Base-by-base conservation (phyloP, 2,329 filamentous ascomycete species). In the Aspergillus carbonarius region DNA sequence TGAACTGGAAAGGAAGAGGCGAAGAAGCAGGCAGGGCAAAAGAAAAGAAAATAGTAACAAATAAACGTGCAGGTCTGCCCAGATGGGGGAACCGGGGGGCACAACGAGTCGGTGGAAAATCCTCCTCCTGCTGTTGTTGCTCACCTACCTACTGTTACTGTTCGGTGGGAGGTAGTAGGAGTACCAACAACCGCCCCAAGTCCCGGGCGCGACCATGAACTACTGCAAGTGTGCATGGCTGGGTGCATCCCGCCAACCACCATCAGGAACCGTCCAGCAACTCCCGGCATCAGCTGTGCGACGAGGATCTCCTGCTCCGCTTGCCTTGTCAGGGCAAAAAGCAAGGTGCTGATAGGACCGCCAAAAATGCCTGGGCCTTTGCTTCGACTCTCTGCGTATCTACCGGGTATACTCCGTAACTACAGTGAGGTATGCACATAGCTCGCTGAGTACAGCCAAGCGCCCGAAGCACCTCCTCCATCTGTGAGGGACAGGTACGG, bases 151-250 rank as follows among this genome's bases (percentile, higher is more conserved):
- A 23, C 23, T 23, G 23, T 23, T 40, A 5, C 37, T 40, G 30
- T 12, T 42, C 1, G n/a, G 2, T 18, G 5, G 37, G 54, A 37
- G 42, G 30, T 49, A 47, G 8, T 13, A 8, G 40, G 17, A 20
- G 18, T 10, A 47, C 42, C 42, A 25, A 47, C 42, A 47, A 25
- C 2, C 42, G 18, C 35, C 54, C 56, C 20, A 55, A 59, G 59
- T 50, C 54, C 57, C 35, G 57, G 54, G 42, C 54, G 51, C 34
- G 10, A 40, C 35, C 40, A 44, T 37, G 34, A 62, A 57, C 61
- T 65, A 62, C 63, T 65, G 63, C 61, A 60, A 60, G 63, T 65
- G 57, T 62, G 60, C 57, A 57, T 60, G 50, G 46, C 51, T 62
- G 54, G 60, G 57, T 60, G 60, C 60, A 60, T 48, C 51, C 57